These are phyloP conservation scores for Puccinia polysora DNA, from an alignment of 1,284 basidiomycete species.

Conservation along the genomic window DNA sequence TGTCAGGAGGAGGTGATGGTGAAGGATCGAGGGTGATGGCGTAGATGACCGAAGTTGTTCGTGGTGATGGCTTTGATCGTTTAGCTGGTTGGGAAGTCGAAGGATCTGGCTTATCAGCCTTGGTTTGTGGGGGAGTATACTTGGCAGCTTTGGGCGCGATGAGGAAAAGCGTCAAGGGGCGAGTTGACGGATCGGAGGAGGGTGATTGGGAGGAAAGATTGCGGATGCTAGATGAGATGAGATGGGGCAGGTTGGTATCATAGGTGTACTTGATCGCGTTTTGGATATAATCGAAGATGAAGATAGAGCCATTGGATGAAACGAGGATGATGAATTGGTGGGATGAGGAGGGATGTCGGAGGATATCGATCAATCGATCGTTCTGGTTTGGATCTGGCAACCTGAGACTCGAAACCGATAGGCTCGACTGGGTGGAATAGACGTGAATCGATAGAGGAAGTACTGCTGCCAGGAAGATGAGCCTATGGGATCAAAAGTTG, in stretches of 20 bases:
- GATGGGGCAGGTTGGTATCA: background rate
- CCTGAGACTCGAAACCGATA: conserved; percentile 12
- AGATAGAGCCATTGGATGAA: conserved; percentile 31
- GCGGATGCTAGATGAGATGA: conserved; percentile 4
- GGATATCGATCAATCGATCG: conserved; percentile 24
- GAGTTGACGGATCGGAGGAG: conserved; percentile 3
- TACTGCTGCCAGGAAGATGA: conserved; percentile 19
- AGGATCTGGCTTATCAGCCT: background rate
- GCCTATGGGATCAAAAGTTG: no score
- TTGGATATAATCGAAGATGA: conserved; percentile 22
- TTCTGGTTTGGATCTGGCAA: conserved; percentile 17
- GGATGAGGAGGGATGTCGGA: conserved; percentile 29
- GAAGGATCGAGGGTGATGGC: conserved; percentile 4
- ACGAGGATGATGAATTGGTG: conserved; percentile 27
- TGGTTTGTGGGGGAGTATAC: background rate
- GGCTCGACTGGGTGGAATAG: conserved; percentile 31
- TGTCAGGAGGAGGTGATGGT: background rate
- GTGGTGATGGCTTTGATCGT: conserved; percentile 2
- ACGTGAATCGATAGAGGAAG: conserved; percentile 36
- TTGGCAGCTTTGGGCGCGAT: background rate
- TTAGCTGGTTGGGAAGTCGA: background rate
- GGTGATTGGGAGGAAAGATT: background rate
- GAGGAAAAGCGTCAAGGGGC: conserved; percentile 6
- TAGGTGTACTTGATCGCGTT: conserved; percentile 15
- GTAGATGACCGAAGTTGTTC: conserved; percentile 8